These are phyloP conservation scores for Umbelopsis sp. DNA, from an alignment of 192 early-diverging fungal genomes.

Conservation along the genomic window DNA sequence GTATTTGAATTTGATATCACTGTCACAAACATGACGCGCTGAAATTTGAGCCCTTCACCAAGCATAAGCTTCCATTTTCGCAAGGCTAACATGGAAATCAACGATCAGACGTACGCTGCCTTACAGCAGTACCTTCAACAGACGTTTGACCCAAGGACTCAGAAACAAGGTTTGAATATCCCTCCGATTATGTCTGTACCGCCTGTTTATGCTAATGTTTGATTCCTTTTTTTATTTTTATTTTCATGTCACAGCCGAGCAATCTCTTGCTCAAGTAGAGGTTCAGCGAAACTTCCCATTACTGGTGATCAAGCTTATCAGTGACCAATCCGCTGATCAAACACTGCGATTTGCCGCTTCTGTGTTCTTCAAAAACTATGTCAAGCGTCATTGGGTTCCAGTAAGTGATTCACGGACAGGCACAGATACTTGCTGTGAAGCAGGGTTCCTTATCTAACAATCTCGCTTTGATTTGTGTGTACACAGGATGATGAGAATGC, in stretches of 20 bases:
- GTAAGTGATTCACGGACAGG: constrained; percentile 19
- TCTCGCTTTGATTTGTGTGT: neutral
- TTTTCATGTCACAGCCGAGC: constrained; percentile 54
- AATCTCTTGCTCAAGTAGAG: constrained; percentile 55
- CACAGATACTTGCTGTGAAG: neutral
- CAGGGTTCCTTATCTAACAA: neutral
- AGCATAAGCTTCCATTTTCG: neutral
- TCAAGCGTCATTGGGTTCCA: constrained; percentile 82
- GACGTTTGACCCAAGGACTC: constrained; percentile 62
- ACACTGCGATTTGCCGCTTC: constrained; percentile 78
- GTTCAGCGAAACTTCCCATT: constrained; percentile 64
- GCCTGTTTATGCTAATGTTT: neutral
- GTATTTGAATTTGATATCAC: neutral
- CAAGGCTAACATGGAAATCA: constrained; percentile 45
- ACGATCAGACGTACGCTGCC: constrained; percentile 48
- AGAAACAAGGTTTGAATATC: constrained; percentile 50
- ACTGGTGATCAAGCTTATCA: constrained; percentile 76
- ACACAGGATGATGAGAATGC: constrained; percentile 54
- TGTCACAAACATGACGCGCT: constrained; percentile 11
- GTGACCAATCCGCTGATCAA: constrained; percentile 54
- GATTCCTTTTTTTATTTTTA: constrained; percentile 22
- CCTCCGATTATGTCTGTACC: constrained; percentile 22
- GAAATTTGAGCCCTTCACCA: neutral
- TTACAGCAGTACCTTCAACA: constrained; percentile 56
- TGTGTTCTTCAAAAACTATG: constrained; percentile 96